These are phyloP conservation scores for Nyssa sinensis DNA, from an alignment of 148 eudicot genomes.

Conservation along the genomic window DNA sequence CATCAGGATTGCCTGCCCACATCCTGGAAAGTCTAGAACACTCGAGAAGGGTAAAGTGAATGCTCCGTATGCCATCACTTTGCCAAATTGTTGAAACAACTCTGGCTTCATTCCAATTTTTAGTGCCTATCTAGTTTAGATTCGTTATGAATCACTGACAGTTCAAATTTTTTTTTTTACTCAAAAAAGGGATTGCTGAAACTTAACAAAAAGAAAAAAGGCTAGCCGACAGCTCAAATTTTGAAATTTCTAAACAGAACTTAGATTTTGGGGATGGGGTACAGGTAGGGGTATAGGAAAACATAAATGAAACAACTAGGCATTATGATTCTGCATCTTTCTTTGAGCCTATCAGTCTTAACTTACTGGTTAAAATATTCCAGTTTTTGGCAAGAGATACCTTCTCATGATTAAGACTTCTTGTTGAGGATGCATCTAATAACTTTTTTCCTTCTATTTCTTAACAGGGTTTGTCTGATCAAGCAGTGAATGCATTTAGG, in stretches of 20 bases:
- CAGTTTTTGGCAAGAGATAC: neutral
- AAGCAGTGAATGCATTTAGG: constrained; percentile 83
- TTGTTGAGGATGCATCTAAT: constrained; percentile 10
- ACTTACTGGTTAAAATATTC: neutral
- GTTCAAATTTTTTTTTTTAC: no score
- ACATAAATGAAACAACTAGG: neutral
- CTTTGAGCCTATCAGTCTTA: neutral
- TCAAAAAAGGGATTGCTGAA: no score
- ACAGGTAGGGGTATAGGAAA: neutral
- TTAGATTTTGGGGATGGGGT: neutral
- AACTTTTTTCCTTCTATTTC: constrained; percentile 11
- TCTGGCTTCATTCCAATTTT: no score
- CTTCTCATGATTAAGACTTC: neutral
- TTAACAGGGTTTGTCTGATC: constrained; percentile 87
- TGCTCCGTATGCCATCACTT: neutral
- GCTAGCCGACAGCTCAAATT: neutral
- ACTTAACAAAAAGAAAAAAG: no score
- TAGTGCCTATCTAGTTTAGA: no score
- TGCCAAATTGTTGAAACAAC: neutral
- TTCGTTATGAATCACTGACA: no score
- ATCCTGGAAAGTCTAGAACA: neutral
- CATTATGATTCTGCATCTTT: neutral
- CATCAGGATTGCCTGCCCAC: neutral
- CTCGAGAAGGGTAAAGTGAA: neutral
- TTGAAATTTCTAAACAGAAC: neutral